Evolutionary conservation across 1,284 basidiomycete genomes (phyloP).

Genomic region (Cerioporus squamosus): DNA sequence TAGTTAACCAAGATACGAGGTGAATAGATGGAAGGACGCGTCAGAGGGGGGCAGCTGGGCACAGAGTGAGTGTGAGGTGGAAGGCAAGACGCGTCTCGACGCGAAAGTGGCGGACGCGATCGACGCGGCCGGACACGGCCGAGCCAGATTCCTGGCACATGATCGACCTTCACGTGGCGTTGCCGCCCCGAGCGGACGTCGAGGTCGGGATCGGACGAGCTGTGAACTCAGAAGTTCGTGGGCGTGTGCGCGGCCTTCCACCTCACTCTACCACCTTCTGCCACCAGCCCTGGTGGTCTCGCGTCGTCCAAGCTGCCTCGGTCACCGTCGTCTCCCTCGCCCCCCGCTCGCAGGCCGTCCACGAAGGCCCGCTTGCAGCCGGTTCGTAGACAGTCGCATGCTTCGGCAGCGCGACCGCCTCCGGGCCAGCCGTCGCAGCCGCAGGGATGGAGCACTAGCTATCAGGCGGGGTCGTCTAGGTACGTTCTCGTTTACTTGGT

Average conservation of each 20-base stretch:
- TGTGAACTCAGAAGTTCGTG: background rate
- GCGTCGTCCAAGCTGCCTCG: constrained; percentile 65
- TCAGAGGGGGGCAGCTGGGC: background rate
- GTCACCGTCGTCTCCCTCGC: constrained; percentile 77
- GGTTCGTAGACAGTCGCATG: constrained; percentile 25
- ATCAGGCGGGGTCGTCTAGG: constrained; percentile 81
- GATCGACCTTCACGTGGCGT: background rate
- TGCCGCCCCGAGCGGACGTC: background rate
- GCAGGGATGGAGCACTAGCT: constrained; percentile 82
- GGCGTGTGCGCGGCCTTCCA: background rate
- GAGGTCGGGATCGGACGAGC: background rate
- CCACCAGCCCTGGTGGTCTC: constrained; percentile 12
- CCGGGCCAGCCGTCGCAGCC: constrained; percentile 34
- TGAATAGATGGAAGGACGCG: background rate
- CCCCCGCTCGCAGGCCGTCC: constrained; percentile 44
- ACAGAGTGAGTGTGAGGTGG: background rate
- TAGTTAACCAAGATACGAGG: background rate
- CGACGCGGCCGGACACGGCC: constrained; percentile 5
- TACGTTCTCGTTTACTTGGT: constrained; percentile 32
- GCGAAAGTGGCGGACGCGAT: constrained; percentile 22
- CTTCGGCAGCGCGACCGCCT: constrained; percentile 22
- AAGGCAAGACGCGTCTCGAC: constrained; percentile 25
- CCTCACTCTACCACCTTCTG: constrained; percentile 1
- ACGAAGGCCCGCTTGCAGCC: constrained; percentile 23
- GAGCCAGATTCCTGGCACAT: constrained; percentile 2